A percentile compares a stretch with the other conserved stretches of the same genome.
phyloP scores from a whole-genome alignment of 192 early-diverging fungal species.

The Backusella tuberculispora region DNA sequence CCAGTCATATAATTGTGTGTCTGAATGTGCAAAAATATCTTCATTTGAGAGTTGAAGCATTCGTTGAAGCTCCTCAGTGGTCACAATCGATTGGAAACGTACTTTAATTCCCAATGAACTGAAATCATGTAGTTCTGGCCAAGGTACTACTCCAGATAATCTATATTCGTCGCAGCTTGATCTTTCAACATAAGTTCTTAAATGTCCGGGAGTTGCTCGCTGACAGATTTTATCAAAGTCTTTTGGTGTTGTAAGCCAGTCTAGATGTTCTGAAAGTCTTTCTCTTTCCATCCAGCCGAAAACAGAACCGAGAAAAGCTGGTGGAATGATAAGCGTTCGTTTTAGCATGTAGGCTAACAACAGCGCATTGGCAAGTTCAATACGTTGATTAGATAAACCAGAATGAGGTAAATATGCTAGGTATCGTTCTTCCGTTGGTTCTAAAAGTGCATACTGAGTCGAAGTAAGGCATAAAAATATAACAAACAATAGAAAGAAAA shows the following conservation, averaged over 20 bases:
- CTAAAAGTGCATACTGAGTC: not conserved
- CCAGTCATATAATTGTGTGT: constrained; percentile 52
- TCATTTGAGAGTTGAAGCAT: constrained; percentile 1
- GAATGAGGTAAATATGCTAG: constrained; percentile 58
- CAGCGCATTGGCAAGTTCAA: constrained; percentile 57
- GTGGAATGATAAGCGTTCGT: constrained; percentile 56
- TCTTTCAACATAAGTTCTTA: constrained; percentile 36
- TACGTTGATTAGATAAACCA: constrained; percentile 62
- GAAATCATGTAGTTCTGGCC: constrained; percentile 31
- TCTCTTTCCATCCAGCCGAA: constrained; percentile 47
- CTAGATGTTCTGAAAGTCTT: constrained; percentile 40
- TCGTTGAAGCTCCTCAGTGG: not conserved
- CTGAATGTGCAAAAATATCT: constrained; percentile 46
- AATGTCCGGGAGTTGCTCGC: not conserved
- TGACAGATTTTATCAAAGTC: constrained; percentile 26
- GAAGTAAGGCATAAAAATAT: not conserved
- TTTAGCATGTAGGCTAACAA: constrained; percentile 55
- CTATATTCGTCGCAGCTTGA: constrained; percentile 26
- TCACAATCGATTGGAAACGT: constrained; percentile 2
- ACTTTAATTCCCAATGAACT: constrained; percentile 21
- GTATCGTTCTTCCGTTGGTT: constrained; percentile 43
- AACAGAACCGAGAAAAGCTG: constrained; percentile 52
- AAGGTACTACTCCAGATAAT: constrained; percentile 24
- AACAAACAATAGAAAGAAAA: not conserved
- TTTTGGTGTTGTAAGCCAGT: constrained; percentile 43